Evolutionary conservation across 306 rosid genomes (phyloP).

Genomic region (Rubus parviflorus): DNA sequence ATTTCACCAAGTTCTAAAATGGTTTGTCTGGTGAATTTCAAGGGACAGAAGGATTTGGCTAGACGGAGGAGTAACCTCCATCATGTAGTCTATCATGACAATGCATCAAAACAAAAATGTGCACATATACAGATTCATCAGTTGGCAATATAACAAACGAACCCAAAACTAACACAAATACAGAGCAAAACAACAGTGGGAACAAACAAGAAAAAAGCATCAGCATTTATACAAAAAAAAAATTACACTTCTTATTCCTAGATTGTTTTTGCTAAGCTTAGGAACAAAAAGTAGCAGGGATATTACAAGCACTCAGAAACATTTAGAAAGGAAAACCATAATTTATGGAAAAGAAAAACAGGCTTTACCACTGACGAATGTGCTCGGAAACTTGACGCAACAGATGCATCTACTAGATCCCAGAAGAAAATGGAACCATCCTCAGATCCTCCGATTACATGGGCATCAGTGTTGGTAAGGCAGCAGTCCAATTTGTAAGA

Average conservation of each 20-base stretch:
- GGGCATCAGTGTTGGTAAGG: constrained; percentile 88
- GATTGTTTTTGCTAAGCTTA: neutral
- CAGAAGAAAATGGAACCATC: constrained; percentile 85
- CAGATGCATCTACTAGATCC: constrained; percentile 91
- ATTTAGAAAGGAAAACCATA: neutral
- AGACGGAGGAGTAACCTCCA: neutral
- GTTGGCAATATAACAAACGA: neutral
- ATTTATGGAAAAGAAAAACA: neutral
- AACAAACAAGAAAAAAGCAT: neutral
- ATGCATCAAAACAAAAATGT: neutral
- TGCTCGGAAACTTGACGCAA: constrained; percentile 74
- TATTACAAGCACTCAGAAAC: constrained; percentile 18
- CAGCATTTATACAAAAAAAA: neutral
- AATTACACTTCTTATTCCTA: neutral
- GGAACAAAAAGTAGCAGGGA: constrained; percentile 5
- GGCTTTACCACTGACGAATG: constrained; percentile 79
- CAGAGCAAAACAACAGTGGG: neutral
- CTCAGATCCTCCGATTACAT: constrained; percentile 89
- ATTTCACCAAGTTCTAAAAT: neutral
- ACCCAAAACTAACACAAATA: neutral
- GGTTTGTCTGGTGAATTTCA: neutral
- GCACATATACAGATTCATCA: neutral
- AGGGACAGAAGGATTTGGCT: neutral
- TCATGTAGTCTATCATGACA: neutral
- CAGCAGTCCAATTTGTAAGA: constrained; percentile 91